Evolutionary conservation across 768 basidiomycete species (phyloP).

Genomic region (Phylloporus arenicola): DNA sequence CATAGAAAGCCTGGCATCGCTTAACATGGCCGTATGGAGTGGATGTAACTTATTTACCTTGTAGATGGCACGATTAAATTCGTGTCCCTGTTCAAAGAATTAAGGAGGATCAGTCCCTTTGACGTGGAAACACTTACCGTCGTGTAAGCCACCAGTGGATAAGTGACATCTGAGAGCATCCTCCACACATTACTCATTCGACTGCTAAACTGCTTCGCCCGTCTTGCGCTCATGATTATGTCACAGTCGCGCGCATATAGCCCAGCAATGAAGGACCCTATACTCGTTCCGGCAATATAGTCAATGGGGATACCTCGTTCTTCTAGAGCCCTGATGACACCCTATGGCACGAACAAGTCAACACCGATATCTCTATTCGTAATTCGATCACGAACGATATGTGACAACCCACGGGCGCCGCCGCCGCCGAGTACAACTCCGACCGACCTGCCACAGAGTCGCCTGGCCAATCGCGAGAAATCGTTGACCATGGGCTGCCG

Average conservation of each 20-base stretch:
- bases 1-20: conserved; percentile 72
- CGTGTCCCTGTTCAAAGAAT: conserved; percentile 62
- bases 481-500: conserved; percentile 82
- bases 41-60: conserved; percentile 46
- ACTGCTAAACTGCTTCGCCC: conserved; percentile 87
- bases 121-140: conserved; percentile 40
- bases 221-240: conserved; percentile 74
- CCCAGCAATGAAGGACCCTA: conserved; percentile 89
- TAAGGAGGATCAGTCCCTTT: background rate
- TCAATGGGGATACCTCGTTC: conserved; percentile 93
- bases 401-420: conserved; percentile 87
- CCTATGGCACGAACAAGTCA: conserved; percentile 42
- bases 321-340: conserved; percentile 87
- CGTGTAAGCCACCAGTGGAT: conserved; percentile 71
- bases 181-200: conserved; percentile 95
- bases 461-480: conserved; percentile 84
- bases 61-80: conserved; percentile 92
- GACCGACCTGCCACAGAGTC: conserved; percentile 89
- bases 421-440: conserved; percentile 95
- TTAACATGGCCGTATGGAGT: conserved; percentile 4
- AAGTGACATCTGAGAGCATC: conserved; percentile 85
- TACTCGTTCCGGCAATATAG: conserved; percentile 90
- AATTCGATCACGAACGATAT: conserved; percentile 44
- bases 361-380: conserved; percentile 3
- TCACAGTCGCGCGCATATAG: conserved; percentile 94